Evolutionary conservation across 2,329 filamentous ascomycete species (phyloP).

Genomic region (Aotearoamyces nothofagi): DNA sequence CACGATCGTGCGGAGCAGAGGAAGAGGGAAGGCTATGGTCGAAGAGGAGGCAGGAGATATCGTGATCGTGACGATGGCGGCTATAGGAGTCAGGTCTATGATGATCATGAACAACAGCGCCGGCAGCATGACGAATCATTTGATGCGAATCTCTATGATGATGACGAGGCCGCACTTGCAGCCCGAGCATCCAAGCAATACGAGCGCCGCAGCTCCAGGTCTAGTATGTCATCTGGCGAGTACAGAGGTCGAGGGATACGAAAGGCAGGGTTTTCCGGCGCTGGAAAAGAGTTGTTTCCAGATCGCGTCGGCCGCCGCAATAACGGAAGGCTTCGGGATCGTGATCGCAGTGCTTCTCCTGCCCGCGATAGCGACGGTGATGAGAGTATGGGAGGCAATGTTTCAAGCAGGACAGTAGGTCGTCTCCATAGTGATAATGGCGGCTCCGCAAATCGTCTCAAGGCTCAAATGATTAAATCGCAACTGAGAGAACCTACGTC

Average conservation of each 20-base stretch:
- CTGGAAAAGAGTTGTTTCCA: conserved; percentile 48
- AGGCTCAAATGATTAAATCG: conserved; percentile 27
- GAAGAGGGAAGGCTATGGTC: conserved; percentile 34
- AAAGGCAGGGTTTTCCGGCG: conserved; percentile 6
- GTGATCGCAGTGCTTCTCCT: conserved; percentile 20
- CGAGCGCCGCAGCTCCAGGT: conserved; percentile 15
- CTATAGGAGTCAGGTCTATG: conserved; percentile 27
- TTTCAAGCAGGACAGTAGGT: conserved; percentile 6
- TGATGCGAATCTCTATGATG: conserved; percentile 72
- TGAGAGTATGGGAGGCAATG: conserved; percentile 9
- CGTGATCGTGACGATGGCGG: conserved; percentile 37
- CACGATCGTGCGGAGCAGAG: conserved; percentile 66
- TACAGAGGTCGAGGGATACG: conserved; percentile 10
- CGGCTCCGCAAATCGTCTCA: conserved; percentile 25
- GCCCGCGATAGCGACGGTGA: conserved; percentile 23
- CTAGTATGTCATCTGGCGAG: conserved; percentile 16
- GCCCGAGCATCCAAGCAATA: conserved; percentile 17
- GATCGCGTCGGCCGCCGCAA: conserved; percentile 15
- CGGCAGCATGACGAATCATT: conserved; percentile 41
- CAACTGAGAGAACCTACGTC: conserved; percentile 10
- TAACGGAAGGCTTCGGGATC: conserved; percentile 17
- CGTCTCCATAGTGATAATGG: conserved; percentile 10
- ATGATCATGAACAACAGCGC: conserved; percentile 25
- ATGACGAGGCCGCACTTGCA: conserved; percentile 30
- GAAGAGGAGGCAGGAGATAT: conserved; percentile 34